These are phyloP conservation scores for Tulasnella sp. DNA, from an alignment of 768 basidiomycete species.

Conservation along the genomic window DNA sequence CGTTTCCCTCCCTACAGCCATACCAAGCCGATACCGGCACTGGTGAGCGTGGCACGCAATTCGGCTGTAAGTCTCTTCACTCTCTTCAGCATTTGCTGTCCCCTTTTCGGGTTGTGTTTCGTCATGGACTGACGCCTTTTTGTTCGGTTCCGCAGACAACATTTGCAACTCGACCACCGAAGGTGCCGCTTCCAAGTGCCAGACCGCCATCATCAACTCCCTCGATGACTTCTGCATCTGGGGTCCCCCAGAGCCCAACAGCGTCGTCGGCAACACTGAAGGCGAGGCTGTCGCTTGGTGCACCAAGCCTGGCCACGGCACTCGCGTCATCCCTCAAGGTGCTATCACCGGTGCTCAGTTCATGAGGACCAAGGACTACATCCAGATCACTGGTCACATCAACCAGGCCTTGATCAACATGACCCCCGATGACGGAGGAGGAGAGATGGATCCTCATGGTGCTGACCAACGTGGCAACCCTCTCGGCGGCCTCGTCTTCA, in stretches of 20 bases:
- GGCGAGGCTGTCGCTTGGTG: conserved; percentile 41
- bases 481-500: conserved; percentile 31
- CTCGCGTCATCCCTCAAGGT: conserved; percentile 33
- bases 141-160: conserved; percentile 40
- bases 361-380: conserved; percentile 67
- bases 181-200: conserved; percentile 59
- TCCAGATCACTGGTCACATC: conserved; percentile 61
- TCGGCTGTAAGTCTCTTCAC: conserved; percentile 42
- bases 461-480: conserved; percentile 31
- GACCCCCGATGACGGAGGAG: conserved; percentile 38
- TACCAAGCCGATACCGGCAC: conserved; percentile 36
- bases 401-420: conserved; percentile 45
- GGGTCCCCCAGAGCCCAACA: conserved; percentile 30
- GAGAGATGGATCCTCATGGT: conserved; percentile 33
- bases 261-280: conserved; percentile 39
- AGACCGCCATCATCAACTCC: conserved; percentile 64
- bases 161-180: conserved; percentile 65
- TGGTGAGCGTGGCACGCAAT: conserved; percentile 52
- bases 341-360: conserved; percentile 65
- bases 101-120: neutral
- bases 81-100: neutral
- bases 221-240: conserved; percentile 37
- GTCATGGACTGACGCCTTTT: neutral
- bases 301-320: conserved; percentile 30
- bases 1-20: conserved; percentile 29